Conservation (phyloP, 768 basidiomycete species). For the Amanita rimosa region DNA sequence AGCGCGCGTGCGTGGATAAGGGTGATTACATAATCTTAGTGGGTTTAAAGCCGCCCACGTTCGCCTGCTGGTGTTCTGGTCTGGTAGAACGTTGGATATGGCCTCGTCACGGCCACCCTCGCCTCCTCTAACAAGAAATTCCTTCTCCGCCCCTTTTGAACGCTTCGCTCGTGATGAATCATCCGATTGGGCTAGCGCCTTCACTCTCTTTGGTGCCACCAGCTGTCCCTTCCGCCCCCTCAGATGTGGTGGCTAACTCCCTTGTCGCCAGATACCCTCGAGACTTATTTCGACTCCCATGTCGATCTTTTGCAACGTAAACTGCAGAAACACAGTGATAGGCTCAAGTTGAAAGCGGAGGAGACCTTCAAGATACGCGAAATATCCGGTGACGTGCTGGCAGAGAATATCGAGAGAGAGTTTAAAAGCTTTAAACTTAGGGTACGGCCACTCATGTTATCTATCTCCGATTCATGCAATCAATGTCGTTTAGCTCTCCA, state of each 20-base stretch:
- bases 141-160: conserved; percentile 63
- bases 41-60: not conserved
- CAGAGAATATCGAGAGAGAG: conserved; percentile 79
- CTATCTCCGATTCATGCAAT: conserved; percentile 3
- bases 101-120: conserved; percentile 30
- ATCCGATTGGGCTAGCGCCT: conserved; percentile 69
- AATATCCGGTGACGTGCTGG: conserved; percentile 48
- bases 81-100: conserved; percentile 18
- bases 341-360: conserved; percentile 73
- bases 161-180: conserved; percentile 65
- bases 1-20: conserved; percentile 4
- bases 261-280: conserved; percentile 63
- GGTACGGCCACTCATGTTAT: conserved; percentile 28
- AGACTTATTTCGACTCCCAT: conserved; percentile 92
- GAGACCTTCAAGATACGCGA: conserved; percentile 52
- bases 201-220: conserved; percentile 71
- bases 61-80: not conserved
- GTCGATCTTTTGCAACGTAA: conserved; percentile 74
- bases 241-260: conserved; percentile 15
- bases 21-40: not conserved
- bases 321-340: conserved; percentile 78
- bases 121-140: conserved; percentile 32
- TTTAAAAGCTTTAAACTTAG: conserved; percentile 79
- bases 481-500: conserved; percentile 45
- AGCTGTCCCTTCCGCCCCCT: conserved; percentile 3